A percentile compares a stretch with the other conserved stretches of the same genome.
Conservation (phyloP, 164 flowering plant species). For the Malania oleifera region DNA sequence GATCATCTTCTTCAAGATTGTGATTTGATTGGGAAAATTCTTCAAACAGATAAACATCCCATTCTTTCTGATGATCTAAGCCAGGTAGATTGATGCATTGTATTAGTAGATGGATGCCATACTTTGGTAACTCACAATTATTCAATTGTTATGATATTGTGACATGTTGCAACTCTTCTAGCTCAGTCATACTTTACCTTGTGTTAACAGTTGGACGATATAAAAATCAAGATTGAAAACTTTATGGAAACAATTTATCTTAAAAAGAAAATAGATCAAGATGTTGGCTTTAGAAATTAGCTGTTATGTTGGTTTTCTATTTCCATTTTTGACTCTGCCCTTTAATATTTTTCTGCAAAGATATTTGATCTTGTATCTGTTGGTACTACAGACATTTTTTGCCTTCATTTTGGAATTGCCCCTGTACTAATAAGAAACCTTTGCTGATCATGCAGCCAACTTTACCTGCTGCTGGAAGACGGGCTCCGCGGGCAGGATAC, state of each 20-base stretch:
- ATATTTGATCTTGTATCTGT: too few relatives aligned
- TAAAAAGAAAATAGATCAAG: too few relatives aligned
- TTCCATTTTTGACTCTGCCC: too few relatives aligned
- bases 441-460: slow-evolving; percentile 61
- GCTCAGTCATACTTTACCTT: too few relatives aligned
- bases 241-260: too few relatives aligned
- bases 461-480: slow-evolving; percentile 53
- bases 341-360: too few relatives aligned
- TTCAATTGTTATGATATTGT: neutral
- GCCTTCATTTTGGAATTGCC: neutral
- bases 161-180: neutral
- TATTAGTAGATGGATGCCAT: slow-evolving; percentile 40
- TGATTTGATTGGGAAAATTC: slow-evolving; percentile 58
- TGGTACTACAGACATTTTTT: too few relatives aligned
- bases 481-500: slow-evolving; percentile 67
- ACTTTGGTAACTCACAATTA: neutral
- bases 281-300: too few relatives aligned
- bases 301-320: too few relatives aligned
- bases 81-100: neutral
- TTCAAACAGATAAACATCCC: slow-evolving; percentile 55
- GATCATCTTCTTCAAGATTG: slow-evolving; percentile 78
- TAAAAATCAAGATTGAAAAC: too few relatives aligned
- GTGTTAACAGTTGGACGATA: too few relatives aligned
- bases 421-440: neutral
- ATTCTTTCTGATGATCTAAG: slow-evolving; percentile 37